Evolutionary conservation across 192 early-diverging fungal genomes (phyloP).

Genomic region (Mortierella claussenii): DNA sequence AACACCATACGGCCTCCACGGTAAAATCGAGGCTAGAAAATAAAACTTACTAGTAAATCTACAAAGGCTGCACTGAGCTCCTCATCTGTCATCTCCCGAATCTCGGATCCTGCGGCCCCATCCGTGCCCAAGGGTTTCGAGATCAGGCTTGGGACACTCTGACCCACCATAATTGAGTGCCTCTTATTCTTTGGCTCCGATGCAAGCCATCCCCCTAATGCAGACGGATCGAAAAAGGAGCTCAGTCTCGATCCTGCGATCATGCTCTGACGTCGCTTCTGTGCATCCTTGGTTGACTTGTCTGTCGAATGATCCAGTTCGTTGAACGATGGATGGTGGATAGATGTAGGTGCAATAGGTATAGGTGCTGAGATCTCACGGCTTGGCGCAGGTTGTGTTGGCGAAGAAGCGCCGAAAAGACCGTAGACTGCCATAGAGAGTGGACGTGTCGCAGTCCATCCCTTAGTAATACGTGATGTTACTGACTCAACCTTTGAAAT

Average conservation of each 20-base stretch:
- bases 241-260: slow-evolving; percentile 47
- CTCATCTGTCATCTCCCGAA: slow-evolving; percentile 36
- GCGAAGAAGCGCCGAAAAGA: slow-evolving; percentile 23
- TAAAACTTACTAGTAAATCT: slow-evolving; percentile 18
- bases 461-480: slow-evolving; percentile 46
- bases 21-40: neutral
- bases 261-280: slow-evolving; percentile 45
- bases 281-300: slow-evolving; percentile 6
- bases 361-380: slow-evolving; percentile 47
- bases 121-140: slow-evolving; percentile 23
- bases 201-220: slow-evolving; percentile 38
- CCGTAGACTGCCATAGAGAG: slow-evolving; percentile 52
- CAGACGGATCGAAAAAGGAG: slow-evolving; percentile 44
- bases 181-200: slow-evolving; percentile 33
- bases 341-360: slow-evolving; percentile 34
- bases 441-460: slow-evolving; percentile 45
- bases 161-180: slow-evolving; percentile 29
- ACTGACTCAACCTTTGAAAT: slow-evolving; percentile 47
- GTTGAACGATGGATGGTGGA: slow-evolving; percentile 40
- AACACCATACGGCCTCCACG: too few relatives aligned
- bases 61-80: slow-evolving; percentile 27
- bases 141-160: slow-evolving; percentile 34
- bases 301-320: slow-evolving; percentile 16
- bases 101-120: slow-evolving; percentile 6
- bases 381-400: slow-evolving; percentile 18